phyloP scores from a whole-genome alignment of 202 grass and related monocot species.

The Zoysia matrella region DNA sequence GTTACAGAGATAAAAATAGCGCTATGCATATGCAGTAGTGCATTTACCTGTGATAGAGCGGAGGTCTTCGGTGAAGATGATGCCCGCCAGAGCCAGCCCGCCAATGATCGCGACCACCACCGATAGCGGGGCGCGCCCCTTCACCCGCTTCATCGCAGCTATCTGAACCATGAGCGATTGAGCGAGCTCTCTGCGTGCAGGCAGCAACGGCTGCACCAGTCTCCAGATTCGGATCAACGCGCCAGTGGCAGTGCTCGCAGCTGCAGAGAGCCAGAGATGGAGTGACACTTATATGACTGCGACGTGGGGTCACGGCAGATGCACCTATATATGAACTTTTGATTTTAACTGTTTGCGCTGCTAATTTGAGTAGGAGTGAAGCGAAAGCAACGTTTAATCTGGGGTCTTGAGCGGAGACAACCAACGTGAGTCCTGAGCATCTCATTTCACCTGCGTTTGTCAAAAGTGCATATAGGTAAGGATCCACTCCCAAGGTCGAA shows the following conservation, averaged over 20 bases:
- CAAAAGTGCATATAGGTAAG: neutral
- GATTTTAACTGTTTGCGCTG: constrained; percentile 31
- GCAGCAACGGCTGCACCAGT: neutral
- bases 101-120: constrained; percentile 64
- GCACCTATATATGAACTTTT: constrained; percentile 1
- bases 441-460: neutral
- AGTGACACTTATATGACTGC: neutral
- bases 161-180: constrained; percentile 29
- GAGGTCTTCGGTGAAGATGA: constrained; percentile 80
- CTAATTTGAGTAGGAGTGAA: constrained; percentile 62
- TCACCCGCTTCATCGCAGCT: constrained; percentile 50
- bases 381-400: constrained; percentile 37
- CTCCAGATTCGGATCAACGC: neutral
- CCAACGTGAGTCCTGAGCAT: constrained; percentile 14
- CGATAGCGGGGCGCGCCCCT: constrained; percentile 58
- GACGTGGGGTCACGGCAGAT: neutral
- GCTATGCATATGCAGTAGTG: neutral
- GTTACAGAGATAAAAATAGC: neutral
- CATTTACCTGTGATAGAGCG: constrained; percentile 58
- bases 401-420: neutral
- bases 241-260: neutral
- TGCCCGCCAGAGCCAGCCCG: constrained; percentile 58
- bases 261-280: neutral
- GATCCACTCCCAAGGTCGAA: neutral
- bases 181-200: neutral